Conservation (phyloP, 306 rosid species). For the Macrotyloma uniflorum region DNA sequence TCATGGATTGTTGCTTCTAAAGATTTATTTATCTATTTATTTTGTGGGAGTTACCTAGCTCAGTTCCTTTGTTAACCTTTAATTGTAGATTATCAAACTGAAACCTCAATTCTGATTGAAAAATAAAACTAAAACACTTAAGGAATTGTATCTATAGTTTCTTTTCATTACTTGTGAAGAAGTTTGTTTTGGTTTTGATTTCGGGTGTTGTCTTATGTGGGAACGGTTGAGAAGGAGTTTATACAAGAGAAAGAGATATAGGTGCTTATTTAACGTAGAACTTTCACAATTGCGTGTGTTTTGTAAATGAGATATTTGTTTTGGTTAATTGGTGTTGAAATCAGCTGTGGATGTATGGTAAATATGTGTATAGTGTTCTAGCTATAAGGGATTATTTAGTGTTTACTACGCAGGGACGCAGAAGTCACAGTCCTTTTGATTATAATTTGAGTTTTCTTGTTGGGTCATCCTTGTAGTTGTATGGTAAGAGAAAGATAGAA, state of each 20-base stretch:
- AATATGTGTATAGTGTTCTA: background rate
- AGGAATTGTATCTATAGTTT: background rate
- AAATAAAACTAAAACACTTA: background rate
- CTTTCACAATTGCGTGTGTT: background rate
- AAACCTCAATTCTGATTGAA: background rate
- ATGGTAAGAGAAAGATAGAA: background rate
- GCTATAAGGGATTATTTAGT: background rate
- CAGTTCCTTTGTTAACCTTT: too few relatives aligned
- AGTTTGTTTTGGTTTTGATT: background rate
- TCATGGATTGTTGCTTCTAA: too few relatives aligned
- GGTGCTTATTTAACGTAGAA: background rate
- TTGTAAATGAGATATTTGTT: background rate
- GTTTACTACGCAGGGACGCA: background rate
- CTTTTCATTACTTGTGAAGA: background rate
- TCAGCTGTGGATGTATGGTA: background rate
- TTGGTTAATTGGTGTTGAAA: background rate
- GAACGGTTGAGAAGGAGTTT: background rate
- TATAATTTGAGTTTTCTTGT: background rate
- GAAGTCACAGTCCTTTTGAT: background rate
- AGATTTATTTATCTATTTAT: too few relatives aligned
- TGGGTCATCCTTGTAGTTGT: background rate
- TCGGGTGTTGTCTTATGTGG: background rate
- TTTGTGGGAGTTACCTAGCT: too few relatives aligned
- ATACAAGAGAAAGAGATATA: background rate
- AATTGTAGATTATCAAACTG: background rate